Percentiles rank a stretch among this genome's conserved stretches.
These are phyloP conservation scores for Lentinula sp. DNA, from an alignment of 768 basidiomycete species.

Conservation along the genomic window DNA sequence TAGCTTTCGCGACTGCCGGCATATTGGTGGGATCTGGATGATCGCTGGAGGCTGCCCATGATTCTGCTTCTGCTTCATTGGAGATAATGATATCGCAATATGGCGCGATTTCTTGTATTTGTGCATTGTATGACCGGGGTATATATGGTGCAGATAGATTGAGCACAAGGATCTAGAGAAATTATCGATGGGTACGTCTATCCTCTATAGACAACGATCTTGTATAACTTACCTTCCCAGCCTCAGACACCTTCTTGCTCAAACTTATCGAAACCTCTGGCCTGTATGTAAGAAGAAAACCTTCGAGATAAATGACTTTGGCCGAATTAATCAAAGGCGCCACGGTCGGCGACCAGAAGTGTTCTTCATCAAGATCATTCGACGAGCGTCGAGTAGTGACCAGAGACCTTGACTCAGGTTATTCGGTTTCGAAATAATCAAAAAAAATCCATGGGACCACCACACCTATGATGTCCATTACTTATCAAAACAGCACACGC, in stretches of 20 bases:
- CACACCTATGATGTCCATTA: slow-evolving; percentile 58
- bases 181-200: background rate
- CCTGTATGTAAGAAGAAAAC: slow-evolving; percentile 77
- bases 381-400: slow-evolving; percentile 68
- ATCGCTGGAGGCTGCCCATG: slow-evolving; percentile 52
- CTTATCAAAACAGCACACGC: slow-evolving; percentile 73
- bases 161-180: slow-evolving; percentile 50
- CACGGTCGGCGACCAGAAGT: slow-evolving; percentile 52
- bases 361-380: slow-evolving; percentile 56
- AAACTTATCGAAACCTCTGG: slow-evolving; percentile 48
- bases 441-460: background rate
- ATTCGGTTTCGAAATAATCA: background rate
- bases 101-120: slow-evolving; percentile 60
- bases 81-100: slow-evolving; percentile 69
- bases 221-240: slow-evolving; percentile 41
- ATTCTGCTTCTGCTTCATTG: slow-evolving; percentile 68
- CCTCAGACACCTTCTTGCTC: slow-evolving; percentile 50
- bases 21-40: slow-evolving; percentile 43
- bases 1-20: slow-evolving; percentile 44
- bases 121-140: slow-evolving; percentile 61
- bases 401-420: slow-evolving; percentile 42
- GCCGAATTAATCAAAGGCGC: slow-evolving; percentile 51
- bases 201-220: background rate
- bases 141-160: slow-evolving; percentile 81
- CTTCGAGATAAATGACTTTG: slow-evolving; percentile 66